These are phyloP conservation scores for Malassezia psittaci DNA, from an alignment of 1,284 basidiomycete species.

Conservation along the genomic window DNA sequence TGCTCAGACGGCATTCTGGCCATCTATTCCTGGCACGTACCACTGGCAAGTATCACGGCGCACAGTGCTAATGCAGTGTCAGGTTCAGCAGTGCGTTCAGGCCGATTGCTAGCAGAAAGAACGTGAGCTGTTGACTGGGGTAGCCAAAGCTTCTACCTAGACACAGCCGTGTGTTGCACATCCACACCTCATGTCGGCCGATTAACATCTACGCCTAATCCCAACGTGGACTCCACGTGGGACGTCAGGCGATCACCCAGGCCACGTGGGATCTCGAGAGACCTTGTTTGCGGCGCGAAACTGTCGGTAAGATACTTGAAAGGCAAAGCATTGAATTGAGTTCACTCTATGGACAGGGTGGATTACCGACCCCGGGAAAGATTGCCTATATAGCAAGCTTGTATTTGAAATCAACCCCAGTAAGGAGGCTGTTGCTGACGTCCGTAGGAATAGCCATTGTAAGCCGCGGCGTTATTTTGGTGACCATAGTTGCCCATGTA, in stretches of 20 bases:
- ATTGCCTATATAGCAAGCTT: too few relatives aligned
- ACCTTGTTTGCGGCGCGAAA: too few relatives aligned
- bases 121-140: too few relatives aligned
- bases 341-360: neutral
- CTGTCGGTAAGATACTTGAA: too few relatives aligned
- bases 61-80: too few relatives aligned
- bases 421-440: conserved; percentile 34
- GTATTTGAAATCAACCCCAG: conserved; percentile 24
- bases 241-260: neutral
- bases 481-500: conserved; percentile 40
- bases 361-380: neutral
- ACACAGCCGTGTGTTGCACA: neutral
- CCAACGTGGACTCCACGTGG: neutral
- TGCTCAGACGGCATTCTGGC: neutral
- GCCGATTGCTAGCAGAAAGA: too few relatives aligned
- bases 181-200: neutral
- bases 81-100: too few relatives aligned
- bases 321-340: too few relatives aligned
- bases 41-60: neutral
- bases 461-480: conserved; percentile 27
- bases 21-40: neutral
- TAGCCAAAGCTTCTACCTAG: neutral
- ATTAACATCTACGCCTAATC: neutral
- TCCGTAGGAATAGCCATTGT: conserved; percentile 37
- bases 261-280: too few relatives aligned